These are phyloP conservation scores for Mycena alexandri DNA, from an alignment of 768 basidiomycete species.

Conservation along the genomic window DNA sequence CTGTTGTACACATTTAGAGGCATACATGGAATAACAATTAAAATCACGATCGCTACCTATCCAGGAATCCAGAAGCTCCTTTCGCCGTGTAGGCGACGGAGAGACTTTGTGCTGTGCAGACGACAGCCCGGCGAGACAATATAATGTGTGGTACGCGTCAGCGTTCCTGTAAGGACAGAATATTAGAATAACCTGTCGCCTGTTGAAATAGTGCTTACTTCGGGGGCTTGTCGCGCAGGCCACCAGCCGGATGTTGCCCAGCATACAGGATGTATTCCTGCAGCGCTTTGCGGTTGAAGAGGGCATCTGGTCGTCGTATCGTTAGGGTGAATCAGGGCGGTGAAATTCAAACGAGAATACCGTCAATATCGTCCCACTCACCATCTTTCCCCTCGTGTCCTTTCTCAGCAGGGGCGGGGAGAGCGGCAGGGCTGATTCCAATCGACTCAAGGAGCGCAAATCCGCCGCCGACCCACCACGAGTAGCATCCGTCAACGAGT, in stretches of 20 bases:
- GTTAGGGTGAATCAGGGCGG: conserved; percentile 1
- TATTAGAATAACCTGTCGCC: background rate
- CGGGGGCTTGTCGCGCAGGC: conserved; percentile 94
- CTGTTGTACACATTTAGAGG: conserved; percentile 38
- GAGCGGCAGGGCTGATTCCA: conserved; percentile 50
- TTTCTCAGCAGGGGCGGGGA: conserved; percentile 49
- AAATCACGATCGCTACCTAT: conserved; percentile 20
- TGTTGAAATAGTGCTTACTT: conserved; percentile 67
- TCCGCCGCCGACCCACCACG: conserved; percentile 98
- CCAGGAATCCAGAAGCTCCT: conserved; percentile 57
- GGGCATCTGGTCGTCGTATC: conserved; percentile 45
- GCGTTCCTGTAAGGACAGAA: conserved; percentile 62
- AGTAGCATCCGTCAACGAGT: conserved; percentile 98
- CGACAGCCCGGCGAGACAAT: conserved; percentile 92
- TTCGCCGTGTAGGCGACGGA: conserved; percentile 55
- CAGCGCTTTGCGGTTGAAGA: conserved; percentile 77
- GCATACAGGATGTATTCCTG: conserved; percentile 91
- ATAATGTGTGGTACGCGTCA: conserved; percentile 96
- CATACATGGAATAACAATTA: background rate
- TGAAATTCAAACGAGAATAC: conserved; percentile 48
- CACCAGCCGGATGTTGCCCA: conserved; percentile 88
- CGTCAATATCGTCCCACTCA: conserved; percentile 82
- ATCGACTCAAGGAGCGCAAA: conserved; percentile 82
- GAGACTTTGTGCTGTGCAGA: conserved; percentile 85
- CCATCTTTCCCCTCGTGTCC: conserved; percentile 37